These are phyloP conservation scores for Mortierella antarctica DNA, from an alignment of 192 early-diverging fungal species.

Conservation along the genomic window DNA sequence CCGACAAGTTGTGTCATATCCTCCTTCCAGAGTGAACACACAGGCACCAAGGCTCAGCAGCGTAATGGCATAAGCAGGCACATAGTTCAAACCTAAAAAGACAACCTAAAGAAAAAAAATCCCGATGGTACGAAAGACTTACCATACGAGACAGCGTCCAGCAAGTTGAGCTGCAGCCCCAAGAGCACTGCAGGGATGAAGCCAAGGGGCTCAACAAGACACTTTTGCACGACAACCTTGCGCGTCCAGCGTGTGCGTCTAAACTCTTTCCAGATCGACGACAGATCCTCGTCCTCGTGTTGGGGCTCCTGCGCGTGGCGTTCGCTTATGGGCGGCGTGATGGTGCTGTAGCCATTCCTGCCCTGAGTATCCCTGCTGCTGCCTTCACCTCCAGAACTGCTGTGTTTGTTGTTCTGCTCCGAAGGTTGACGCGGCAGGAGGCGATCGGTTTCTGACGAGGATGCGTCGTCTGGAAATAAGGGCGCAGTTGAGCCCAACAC, in stretches of 20 bases:
- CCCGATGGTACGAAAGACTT: conserved; percentile 8
- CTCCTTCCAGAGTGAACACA: no score
- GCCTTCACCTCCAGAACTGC: neutral
- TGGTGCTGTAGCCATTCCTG: conserved; percentile 19
- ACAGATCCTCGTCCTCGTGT: conserved; percentile 14
- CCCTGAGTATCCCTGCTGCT: neutral
- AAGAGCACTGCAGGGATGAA: conserved; percentile 92
- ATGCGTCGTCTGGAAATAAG: neutral
- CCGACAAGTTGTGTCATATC: no score
- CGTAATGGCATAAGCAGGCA: neutral
- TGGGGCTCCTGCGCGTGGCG: neutral
- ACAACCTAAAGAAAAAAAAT: neutral
- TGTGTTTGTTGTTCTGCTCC: conserved; percentile 1
- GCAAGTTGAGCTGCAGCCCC: conserved; percentile 89
- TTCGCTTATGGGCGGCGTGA: conserved; percentile 2
- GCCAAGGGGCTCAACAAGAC: conserved; percentile 62
- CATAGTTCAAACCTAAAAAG: neutral
- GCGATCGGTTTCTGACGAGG: conserved; percentile 30
- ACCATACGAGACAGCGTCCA: conserved; percentile 92
- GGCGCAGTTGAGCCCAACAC: conserved; percentile 3
- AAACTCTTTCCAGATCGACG: conserved; percentile 34
- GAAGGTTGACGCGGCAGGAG: conserved; percentile 23
- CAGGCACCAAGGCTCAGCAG: neutral
- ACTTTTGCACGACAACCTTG: conserved; percentile 38
- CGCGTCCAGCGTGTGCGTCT: conserved; percentile 38